phyloP scores from a whole-genome alignment of 179 eudicot species.

The Heliamphora pulchella region DNA sequence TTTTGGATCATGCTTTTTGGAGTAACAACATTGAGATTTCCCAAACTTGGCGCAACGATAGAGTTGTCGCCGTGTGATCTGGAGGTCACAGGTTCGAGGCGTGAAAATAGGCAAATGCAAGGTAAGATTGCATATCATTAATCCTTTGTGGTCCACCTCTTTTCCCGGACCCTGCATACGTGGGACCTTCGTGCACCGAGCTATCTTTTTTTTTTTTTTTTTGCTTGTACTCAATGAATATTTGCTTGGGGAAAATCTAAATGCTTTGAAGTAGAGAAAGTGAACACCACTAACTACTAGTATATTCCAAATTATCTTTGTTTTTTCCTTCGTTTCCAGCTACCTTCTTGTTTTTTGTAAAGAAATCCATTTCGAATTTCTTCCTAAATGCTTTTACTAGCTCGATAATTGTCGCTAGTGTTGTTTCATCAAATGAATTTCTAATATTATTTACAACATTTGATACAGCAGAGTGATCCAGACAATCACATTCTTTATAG shows the following conservation, averaged over 20 bases:
- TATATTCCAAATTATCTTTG: neutral
- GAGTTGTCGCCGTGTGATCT: too few species aligned
- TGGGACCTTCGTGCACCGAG: too few species aligned
- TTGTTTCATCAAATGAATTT: neutral
- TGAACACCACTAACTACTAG: neutral
- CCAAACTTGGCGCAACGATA: too few species aligned
- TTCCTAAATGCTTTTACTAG: neutral
- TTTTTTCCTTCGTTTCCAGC: neutral
- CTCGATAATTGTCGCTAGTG: neutral
- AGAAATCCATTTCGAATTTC: neutral
- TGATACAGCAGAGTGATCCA: slow-evolving; percentile 36
- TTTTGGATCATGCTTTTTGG: too few species aligned
- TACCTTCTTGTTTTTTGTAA: too few species aligned
- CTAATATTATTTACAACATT: neutral
- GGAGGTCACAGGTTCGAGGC: too few species aligned
- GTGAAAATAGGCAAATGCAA: too few species aligned
- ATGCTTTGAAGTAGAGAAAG: neutral
- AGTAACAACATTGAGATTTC: too few species aligned
- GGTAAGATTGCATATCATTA: too few species aligned
- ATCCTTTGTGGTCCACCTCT: too few species aligned
- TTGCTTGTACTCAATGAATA: neutral
- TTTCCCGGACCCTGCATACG: too few species aligned
- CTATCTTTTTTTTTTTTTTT: neutral
- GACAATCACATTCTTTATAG: slow-evolving; percentile 41
- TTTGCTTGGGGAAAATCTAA: neutral